These are phyloP conservation scores for Nakazawaea wyomingensis DNA, from an alignment of 805 yeast species.

Conservation along the genomic window DNA sequence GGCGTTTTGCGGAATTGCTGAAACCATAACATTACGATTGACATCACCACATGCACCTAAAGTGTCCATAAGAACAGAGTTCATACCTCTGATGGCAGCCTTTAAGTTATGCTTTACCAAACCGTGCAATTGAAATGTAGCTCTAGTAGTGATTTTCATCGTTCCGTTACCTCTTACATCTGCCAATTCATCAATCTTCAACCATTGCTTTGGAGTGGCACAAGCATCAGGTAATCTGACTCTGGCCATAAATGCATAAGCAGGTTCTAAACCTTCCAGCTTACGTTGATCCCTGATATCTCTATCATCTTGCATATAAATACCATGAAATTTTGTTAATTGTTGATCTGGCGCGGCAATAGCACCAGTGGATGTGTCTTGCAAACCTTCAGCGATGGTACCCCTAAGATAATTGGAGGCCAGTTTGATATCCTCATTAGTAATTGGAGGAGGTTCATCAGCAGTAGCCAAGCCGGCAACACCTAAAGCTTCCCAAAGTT, in stretches of 20 bases:
- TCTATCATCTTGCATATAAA: slow-evolving; percentile 97
- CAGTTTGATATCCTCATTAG: slow-evolving; percentile 93
- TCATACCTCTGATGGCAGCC: slow-evolving; percentile 90
- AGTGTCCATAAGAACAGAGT: slow-evolving; percentile 85
- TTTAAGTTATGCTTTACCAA: slow-evolving; percentile 84
- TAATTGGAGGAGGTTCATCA: slow-evolving; percentile 85
- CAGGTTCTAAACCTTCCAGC: slow-evolving; percentile 90
- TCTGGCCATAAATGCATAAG: slow-evolving; percentile 95
- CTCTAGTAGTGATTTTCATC: slow-evolving; percentile 91
- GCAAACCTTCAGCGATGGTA: slow-evolving; percentile 81
- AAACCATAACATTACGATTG: slow-evolving; percentile 88
- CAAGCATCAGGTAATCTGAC: slow-evolving; percentile 92
- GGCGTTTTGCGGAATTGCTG: slow-evolving; percentile 85
- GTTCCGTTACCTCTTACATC: slow-evolving; percentile 88
- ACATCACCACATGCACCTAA: slow-evolving; percentile 99
- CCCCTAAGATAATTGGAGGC: slow-evolving; percentile 88
- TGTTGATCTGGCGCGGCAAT: slow-evolving; percentile 89
- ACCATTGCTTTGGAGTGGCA: slow-evolving; percentile 85
- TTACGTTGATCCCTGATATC: slow-evolving; percentile 92
- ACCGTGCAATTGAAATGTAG: slow-evolving; percentile 95
- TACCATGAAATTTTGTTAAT: slow-evolving; percentile 95
- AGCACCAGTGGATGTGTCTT: slow-evolving; percentile 83
- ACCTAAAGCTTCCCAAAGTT: slow-evolving; percentile 83
- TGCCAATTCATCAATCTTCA: slow-evolving; percentile 76
- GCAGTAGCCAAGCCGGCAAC: slow-evolving; percentile 77